Percentiles rank a stretch among this genome's conserved stretches.
Evolutionary conservation across 208 protist genomes (phyloP).

Genomic region (Crithidia acanthocephali): DNA sequence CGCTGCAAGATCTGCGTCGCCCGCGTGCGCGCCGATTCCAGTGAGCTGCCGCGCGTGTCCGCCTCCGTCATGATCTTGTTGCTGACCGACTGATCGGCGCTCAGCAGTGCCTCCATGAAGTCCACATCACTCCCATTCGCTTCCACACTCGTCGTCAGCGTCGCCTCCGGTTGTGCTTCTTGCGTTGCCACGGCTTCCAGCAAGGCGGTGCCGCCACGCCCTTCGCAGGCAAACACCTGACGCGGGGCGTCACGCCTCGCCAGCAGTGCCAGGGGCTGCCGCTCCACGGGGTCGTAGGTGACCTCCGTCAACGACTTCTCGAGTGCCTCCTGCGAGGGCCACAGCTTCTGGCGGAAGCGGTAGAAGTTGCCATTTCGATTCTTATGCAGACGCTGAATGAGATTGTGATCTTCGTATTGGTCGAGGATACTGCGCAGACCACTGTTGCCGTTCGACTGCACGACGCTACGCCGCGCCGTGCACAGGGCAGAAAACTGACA

Average conservation of each 20-base stretch:
- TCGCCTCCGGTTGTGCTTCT: background rate
- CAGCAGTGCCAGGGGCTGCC: constrained; percentile 59
- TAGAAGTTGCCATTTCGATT: constrained; percentile 85
- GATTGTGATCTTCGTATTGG: constrained; percentile 60
- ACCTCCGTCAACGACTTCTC: constrained; percentile 64
- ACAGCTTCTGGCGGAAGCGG: constrained; percentile 80
- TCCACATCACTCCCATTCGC: constrained; percentile 9
- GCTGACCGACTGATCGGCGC: constrained; percentile 37
- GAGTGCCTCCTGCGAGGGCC: constrained; percentile 66
- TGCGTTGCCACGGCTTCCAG: constrained; percentile 33
- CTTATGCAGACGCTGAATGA: constrained; percentile 38
- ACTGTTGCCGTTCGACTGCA: constrained; percentile 58
- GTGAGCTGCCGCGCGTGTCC: constrained; percentile 52
- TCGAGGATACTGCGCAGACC: constrained; percentile 66
- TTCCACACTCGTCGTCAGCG: background rate
- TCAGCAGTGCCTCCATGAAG: constrained; percentile 25
- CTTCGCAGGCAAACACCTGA: constrained; percentile 48
- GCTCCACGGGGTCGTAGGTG: constrained; percentile 73
- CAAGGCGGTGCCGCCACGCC: constrained; percentile 46
- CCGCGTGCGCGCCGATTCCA: constrained; percentile 59
- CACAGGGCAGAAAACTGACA: background rate
- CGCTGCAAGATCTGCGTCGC: constrained; percentile 40
- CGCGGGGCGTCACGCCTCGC: constrained; percentile 38
- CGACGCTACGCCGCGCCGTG: constrained; percentile 29
- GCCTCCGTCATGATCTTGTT: constrained; percentile 63